Evolutionary conservation across 139 green algal genomes (phyloP), one percentile per base, ranked within the genome.

Genomic region (Trebouxia sp.): DNA sequence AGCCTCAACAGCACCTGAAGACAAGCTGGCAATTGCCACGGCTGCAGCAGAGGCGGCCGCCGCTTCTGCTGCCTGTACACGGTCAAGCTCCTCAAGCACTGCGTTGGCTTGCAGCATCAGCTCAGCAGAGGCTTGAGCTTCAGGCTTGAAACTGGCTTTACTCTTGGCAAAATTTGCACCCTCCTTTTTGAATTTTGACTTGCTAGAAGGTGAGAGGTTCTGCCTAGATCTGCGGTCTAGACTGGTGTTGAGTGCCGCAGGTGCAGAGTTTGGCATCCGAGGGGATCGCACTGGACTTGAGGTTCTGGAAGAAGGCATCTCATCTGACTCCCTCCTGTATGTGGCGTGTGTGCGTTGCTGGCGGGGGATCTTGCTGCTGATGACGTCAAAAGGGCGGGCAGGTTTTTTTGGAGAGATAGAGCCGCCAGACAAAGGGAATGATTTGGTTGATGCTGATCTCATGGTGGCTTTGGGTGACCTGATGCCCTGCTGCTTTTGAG

Each of bases 31-130:
- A 30, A 35, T 2, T 30, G 62, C 62, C 11, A 22, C 62, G 14
- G 32, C 32, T 43, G 12, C 62, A 26, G 62, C 35, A 45, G 62
- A 4, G 47, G 47, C 20, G 4, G 47, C 32, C 7, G 35, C 32
- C 26, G 35, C 56, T 67, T 67, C 26, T 12, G 56, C 56, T 38
- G 56, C 56, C 56, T 39, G n/a, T 4, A 67, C 37, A 9, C 37
- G 62, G 14, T 72, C 62, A 43, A 72, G 32, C 62, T 45, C 35
- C 15, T 72, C 8, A 12, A 72, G 62, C 8, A 72, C 62, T 8
- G 62, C 62, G 11, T 72, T 72, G 62, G 62, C 62, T 35, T 72
- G 62, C 14, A 72, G 62, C 62, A 72, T 72, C n/a, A 72, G 62
- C 32, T 45, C 62, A 45, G 62, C 62, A 28, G 62, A 72, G 4